Conservation (phyloP, 345 rosid genomes). For the Angophora floribunda region DNA sequence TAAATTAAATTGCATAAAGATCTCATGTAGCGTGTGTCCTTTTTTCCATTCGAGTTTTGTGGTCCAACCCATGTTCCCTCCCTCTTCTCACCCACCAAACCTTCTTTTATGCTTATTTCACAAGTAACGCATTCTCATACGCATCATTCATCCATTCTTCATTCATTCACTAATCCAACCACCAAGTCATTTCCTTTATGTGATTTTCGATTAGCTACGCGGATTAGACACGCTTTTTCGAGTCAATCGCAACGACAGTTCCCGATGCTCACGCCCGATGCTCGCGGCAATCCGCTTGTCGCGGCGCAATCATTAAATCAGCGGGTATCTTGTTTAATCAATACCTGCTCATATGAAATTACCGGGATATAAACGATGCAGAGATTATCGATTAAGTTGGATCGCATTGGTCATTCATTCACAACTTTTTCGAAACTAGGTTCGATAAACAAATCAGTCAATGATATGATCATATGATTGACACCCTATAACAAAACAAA, state of each 20-base stretch:
- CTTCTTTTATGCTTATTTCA: constrained; percentile 16
- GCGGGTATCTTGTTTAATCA: not conserved
- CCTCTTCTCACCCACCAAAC: constrained; percentile 33
- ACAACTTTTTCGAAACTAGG: not conserved
- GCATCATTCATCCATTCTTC: not conserved
- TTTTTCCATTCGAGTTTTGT: constrained; percentile 14
- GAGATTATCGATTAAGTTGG: not conserved
- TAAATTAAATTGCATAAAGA: not conserved
- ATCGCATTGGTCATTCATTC: not conserved
- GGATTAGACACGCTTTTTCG: not conserved
- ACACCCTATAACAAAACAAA: constrained; percentile 6
- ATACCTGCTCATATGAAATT: not conserved
- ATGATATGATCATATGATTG: constrained; percentile 37
- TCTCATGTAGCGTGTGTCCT: not conserved
- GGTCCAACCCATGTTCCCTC: constrained; percentile 48
- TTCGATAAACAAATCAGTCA: constrained; percentile 9
- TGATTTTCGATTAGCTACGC: not conserved
- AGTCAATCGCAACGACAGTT: not conserved
- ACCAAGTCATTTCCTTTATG: not conserved
- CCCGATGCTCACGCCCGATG: not conserved
- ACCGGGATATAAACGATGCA: not conserved
- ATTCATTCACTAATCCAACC: not conserved
- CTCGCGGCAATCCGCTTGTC: not conserved
- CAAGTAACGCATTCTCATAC: constrained; percentile 12
- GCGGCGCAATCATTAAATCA: not conserved